phyloP scores from a whole-genome alignment of 2,329 filamentous ascomycete genomes.

The Pestalotiopsis fici region DNA sequence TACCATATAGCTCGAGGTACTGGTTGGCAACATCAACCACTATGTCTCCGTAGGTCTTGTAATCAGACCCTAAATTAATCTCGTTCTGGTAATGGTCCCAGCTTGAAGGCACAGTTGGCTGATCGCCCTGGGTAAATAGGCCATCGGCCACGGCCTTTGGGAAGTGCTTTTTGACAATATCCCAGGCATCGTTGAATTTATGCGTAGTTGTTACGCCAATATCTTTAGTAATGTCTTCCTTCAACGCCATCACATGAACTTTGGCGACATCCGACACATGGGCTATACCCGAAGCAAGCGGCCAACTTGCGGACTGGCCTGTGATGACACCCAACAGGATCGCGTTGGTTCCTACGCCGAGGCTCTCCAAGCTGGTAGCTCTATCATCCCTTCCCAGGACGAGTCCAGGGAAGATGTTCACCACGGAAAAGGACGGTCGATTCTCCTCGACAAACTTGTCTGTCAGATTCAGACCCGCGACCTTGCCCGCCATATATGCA shows the following conservation, averaged over 20 bases:
- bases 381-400: constrained; percentile 14
- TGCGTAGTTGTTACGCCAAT: not conserved
- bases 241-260: not conserved
- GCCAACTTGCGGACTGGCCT: not conserved
- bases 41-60: constrained; percentile 1
- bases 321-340: not conserved
- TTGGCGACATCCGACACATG: not conserved
- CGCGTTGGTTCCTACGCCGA: not conserved
- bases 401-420: constrained; percentile 13
- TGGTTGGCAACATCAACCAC: not conserved
- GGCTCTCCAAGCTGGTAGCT: not conserved
- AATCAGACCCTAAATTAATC: not conserved
- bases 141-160: constrained; percentile 12
- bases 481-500: constrained; percentile 15
- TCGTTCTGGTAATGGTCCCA: not conserved
- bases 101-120: not conserved
- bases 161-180: constrained; percentile 11
- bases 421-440: constrained; percentile 5
- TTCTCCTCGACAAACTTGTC: constrained; percentile 12
- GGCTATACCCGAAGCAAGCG: not conserved
- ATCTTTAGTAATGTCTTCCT: not conserved
- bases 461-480: constrained; percentile 11
- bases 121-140: constrained; percentile 10
- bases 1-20: not conserved
- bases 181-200: constrained; percentile 14